A percentile compares a stretch with the other conserved stretches of the same genome.
Evolutionary conservation across 2,329 filamentous ascomycete species (phyloP).

Genomic region (Cladophialophora bantiana): DNA sequence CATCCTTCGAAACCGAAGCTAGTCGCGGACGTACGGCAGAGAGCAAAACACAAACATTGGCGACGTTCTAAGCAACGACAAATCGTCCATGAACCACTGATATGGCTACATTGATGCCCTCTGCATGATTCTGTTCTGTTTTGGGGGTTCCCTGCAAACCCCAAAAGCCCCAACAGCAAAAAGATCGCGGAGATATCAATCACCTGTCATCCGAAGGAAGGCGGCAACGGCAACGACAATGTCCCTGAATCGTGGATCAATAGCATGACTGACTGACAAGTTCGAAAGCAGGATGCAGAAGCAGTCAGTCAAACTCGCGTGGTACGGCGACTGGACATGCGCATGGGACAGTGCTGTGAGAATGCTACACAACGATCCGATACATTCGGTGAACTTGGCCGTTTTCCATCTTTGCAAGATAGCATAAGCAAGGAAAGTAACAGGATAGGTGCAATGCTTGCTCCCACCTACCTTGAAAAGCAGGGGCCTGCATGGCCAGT

Average conservation of each 20-base stretch:
- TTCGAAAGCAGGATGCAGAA: constrained; percentile 4
- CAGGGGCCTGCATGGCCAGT: neutral
- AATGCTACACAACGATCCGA: constrained; percentile 1
- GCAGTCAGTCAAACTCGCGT: constrained; percentile 7
- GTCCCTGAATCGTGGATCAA: neutral
- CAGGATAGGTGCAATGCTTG: neutral
- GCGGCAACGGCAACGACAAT: neutral
- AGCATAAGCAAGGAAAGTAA: neutral
- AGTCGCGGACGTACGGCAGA: no score
- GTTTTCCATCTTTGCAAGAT: neutral
- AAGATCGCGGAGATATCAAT: neutral
- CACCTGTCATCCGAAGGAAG: neutral
- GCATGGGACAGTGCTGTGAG: neutral
- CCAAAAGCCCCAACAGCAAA: neutral
- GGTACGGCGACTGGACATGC: neutral
- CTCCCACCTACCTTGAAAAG: neutral
- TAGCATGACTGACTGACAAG: constrained; percentile 1
- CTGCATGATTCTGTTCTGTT: neutral
- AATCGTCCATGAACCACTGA: neutral
- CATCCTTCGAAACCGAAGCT: no score
- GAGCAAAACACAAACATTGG: neutral
- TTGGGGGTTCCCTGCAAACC: neutral
- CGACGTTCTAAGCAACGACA: neutral
- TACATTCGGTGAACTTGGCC: neutral
- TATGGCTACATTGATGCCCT: neutral